phyloP scores from a whole-genome alignment of 495 filamentous ascomycete species.

The Penicillium lividum region DNA sequence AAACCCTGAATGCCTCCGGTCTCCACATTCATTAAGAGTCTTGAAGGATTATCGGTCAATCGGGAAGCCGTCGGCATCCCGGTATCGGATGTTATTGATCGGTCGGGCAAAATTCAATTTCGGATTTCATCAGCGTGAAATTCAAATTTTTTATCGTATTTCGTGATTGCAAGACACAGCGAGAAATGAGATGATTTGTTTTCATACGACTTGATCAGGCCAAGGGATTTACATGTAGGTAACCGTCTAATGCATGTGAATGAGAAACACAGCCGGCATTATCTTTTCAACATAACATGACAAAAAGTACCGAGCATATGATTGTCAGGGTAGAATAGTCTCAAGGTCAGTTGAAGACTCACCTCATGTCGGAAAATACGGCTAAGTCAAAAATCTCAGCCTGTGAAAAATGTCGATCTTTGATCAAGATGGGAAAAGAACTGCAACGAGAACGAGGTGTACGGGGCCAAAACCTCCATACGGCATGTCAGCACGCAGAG shows the following conservation, averaged over 20 bases:
- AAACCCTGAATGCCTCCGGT: background rate
- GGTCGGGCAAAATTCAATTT: background rate
- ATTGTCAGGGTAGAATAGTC: background rate
- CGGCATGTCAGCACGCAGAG: constrained; percentile 6
- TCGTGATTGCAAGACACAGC: too few relatives aligned
- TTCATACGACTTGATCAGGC: too few relatives aligned
- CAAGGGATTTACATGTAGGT: too few relatives aligned
- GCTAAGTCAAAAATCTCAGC: background rate
- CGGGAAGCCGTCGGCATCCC: constrained; percentile 4
- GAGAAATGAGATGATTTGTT: too few relatives aligned
- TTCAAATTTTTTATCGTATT: too few relatives aligned
- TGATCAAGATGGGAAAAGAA: background rate
- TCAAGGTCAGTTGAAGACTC: background rate
- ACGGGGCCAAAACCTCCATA: background rate
- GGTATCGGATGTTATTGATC: background rate
- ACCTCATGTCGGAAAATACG: background rate
- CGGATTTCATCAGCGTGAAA: too few relatives aligned
- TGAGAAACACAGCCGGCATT: too few relatives aligned
- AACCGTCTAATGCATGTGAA: too few relatives aligned
- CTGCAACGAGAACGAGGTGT: background rate
- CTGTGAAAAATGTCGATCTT: background rate
- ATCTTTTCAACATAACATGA: too few relatives aligned
- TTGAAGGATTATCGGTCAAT: background rate
- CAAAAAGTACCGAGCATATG: background rate
- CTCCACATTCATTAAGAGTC: background rate